Conservation (phyloP, 345 rosid genomes). For the Pugionium dolabratum region DNA sequence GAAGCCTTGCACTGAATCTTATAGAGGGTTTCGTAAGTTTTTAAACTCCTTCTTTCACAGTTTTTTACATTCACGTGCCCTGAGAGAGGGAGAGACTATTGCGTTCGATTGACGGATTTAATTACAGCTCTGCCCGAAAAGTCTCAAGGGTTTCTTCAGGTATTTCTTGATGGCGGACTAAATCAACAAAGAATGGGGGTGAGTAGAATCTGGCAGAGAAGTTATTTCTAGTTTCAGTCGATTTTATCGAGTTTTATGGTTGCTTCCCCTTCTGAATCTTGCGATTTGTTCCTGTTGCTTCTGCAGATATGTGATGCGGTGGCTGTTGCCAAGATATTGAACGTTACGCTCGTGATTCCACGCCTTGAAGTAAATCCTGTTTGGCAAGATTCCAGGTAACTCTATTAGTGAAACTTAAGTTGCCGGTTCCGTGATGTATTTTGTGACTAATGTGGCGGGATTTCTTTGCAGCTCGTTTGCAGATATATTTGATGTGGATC, state of each 20-base stretch:
- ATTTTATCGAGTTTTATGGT: neutral
- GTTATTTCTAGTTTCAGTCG: neutral
- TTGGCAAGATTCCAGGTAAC: conserved; percentile 96
- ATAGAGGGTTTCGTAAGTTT: conserved; percentile 50
- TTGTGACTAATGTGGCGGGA: conserved; percentile 18
- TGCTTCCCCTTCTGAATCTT: conserved; percentile 7
- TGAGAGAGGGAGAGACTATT: neutral
- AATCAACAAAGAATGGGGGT: conserved; percentile 99
- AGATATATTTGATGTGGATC: conserved; percentile 91
- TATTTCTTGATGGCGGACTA: conserved; percentile 95
- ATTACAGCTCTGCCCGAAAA: conserved; percentile 58
- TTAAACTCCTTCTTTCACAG: neutral
- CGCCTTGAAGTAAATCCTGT: conserved; percentile 95
- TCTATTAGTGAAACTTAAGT: neutral
- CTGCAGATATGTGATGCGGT: conserved; percentile 94
- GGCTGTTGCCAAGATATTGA: conserved; percentile 88
- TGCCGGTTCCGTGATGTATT: neutral
- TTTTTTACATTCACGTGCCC: neutral
- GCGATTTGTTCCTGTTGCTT: conserved; percentile 9
- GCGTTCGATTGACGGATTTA: conserved; percentile 19
- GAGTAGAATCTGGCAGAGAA: conserved; percentile 28
- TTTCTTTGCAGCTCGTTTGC: conserved; percentile 63
- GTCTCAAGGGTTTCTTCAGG: conserved; percentile 75
- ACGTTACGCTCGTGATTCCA: conserved; percentile 86
- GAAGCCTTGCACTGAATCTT: conserved; percentile 62